Conservation (phyloP, 23 red algal genomes). For the Gracilaria gracilis region DNA sequence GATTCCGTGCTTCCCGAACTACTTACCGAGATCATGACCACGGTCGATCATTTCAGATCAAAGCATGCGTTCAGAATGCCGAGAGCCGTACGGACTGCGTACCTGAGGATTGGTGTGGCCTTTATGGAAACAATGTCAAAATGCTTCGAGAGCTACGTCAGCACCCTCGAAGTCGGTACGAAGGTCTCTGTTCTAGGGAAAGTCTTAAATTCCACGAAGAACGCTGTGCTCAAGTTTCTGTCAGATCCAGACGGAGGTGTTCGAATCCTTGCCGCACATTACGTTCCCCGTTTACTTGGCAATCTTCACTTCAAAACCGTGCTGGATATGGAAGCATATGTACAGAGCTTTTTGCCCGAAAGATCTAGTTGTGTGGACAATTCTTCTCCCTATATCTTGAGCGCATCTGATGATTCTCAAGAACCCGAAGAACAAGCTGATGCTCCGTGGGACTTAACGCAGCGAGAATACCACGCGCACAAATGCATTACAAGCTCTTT, state of each 20-base stretch:
- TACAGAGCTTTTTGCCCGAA: not conserved
- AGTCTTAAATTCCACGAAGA: constrained; percentile 31
- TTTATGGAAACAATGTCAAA: constrained; percentile 10
- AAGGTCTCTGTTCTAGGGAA: constrained; percentile 18
- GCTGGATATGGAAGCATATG: constrained; percentile 14
- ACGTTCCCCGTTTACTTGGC: not conserved
- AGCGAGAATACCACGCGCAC: not conserved
- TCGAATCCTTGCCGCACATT: constrained; percentile 34
- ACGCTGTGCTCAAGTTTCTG: constrained; percentile 51
- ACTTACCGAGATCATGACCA: constrained; percentile 25
- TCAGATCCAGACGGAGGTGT: constrained; percentile 51
- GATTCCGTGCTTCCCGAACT: not conserved
- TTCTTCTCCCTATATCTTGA: not conserved
- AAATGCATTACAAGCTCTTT: constrained; percentile 19
- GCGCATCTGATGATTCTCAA: not conserved
- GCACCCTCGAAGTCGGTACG: not conserved
- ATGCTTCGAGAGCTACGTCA: not conserved
- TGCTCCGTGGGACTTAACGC: constrained; percentile 23
- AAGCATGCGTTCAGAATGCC: constrained; percentile 71
- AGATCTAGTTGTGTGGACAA: not conserved
- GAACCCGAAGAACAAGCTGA: not conserved
- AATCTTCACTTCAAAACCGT: constrained; percentile 12
- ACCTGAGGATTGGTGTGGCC: constrained; percentile 38
- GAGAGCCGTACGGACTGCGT: constrained; percentile 14
- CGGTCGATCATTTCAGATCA: constrained; percentile 64